These are phyloP conservation scores for Kluyveromyces siamensis DNA, from an alignment of 805 yeast species.

Conservation along the genomic window DNA sequence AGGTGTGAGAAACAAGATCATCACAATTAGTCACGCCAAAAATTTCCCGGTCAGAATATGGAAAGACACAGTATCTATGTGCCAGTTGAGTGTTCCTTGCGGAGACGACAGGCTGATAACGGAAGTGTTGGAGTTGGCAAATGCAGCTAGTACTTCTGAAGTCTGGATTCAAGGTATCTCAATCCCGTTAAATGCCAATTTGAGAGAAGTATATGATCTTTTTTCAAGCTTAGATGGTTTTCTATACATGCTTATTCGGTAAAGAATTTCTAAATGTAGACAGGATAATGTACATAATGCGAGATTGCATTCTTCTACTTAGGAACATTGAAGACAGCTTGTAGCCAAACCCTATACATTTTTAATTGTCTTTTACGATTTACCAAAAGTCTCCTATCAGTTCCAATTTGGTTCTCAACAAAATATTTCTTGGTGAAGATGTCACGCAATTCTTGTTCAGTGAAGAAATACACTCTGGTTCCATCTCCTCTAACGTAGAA, in stretches of 20 bases:
- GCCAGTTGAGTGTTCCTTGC: slow-evolving; percentile 14
- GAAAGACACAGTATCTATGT: slow-evolving; percentile 12
- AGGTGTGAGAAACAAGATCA: slow-evolving; percentile 15
- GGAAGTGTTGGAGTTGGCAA: neutral
- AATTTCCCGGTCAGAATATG: slow-evolving; percentile 7
- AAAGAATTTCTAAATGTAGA: neutral
- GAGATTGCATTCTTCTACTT: slow-evolving; percentile 4
- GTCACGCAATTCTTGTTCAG: slow-evolving; percentile 78
- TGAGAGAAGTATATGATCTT: slow-evolving; percentile 37
- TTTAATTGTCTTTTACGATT: slow-evolving; percentile 86
- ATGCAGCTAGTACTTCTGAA: too few species aligned
- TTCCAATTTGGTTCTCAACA: slow-evolving; percentile 66
- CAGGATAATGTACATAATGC: slow-evolving; percentile 3
- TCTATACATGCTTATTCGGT: slow-evolving; percentile 34
- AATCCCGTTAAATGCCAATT: slow-evolving; percentile 36
- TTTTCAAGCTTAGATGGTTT: slow-evolving; percentile 56
- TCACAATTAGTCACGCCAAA: slow-evolving; percentile 5
- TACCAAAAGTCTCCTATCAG: slow-evolving; percentile 84
- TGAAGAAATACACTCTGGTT: slow-evolving; percentile 92
- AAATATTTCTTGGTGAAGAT: slow-evolving; percentile 60
- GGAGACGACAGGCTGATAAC: slow-evolving; percentile 12
- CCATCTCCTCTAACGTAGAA: slow-evolving; percentile 97
- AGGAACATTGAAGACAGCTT: slow-evolving; percentile 66
- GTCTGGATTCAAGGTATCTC: slow-evolving; percentile 43
- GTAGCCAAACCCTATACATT: slow-evolving; percentile 96